Evolutionary conservation across 352 stramenopile species (phyloP).

Genomic region (Pythium biforme): DNA sequence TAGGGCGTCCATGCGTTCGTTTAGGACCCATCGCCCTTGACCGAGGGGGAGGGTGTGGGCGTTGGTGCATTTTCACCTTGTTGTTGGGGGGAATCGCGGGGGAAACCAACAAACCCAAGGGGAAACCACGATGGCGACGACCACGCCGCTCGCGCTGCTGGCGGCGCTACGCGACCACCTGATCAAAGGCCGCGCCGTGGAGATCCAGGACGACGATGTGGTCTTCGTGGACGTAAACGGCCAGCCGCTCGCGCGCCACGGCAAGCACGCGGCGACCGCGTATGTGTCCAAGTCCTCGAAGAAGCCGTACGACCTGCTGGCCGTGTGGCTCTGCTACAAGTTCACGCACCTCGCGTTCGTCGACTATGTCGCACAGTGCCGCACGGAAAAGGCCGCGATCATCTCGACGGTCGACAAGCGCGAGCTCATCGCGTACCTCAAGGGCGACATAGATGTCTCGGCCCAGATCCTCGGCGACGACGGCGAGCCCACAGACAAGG

Average conservation of each 20-base stretch:
- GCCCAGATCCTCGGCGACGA: conserved; percentile 57
- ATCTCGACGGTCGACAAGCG: conserved; percentile 88
- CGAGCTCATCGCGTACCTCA: conserved; percentile 81
- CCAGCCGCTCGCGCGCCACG: conserved; percentile 41
- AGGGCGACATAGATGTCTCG: conserved; percentile 79
- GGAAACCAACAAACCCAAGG: neutral
- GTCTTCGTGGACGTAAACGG: conserved; percentile 58
- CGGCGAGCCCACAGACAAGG: conserved; percentile 16
- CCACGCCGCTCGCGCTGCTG: conserved; percentile 33
- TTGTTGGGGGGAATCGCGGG: neutral
- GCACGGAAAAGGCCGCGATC: conserved; percentile 72
- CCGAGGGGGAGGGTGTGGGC: neutral
- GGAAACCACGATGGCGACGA: neutral
- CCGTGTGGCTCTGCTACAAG: conserved; percentile 81
- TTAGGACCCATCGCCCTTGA: neutral
- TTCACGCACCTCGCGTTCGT: conserved; percentile 70
- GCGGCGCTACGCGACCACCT: conserved; percentile 59
- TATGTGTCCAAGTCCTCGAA: conserved; percentile 81
- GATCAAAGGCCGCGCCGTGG: conserved; percentile 67
- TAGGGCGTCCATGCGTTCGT: conserved; percentile 1
- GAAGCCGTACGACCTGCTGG: conserved; percentile 83
- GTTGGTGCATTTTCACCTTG: neutral
- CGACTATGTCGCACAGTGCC: conserved; percentile 85
- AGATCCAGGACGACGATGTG: conserved; percentile 57
- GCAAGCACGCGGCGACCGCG: conserved; percentile 66